Conservation (phyloP, 2,329 filamentous ascomycete species). For the Cordyceps sp. region DNA sequence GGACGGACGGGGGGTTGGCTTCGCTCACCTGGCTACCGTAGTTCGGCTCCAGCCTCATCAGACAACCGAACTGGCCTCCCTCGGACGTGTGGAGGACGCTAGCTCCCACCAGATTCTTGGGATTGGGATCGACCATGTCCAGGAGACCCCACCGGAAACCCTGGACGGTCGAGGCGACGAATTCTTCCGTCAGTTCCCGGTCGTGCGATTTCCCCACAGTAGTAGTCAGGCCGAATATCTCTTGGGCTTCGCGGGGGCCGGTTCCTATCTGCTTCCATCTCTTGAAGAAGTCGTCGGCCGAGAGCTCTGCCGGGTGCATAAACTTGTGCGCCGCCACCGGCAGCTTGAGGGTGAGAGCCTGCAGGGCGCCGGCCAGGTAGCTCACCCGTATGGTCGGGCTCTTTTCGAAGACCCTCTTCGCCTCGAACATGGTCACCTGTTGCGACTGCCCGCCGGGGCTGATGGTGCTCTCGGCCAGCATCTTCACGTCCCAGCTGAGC, state of each 20-base stretch:
- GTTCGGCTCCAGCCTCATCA: constrained; percentile 89
- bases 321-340: constrained; percentile 87
- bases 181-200: constrained; percentile 50
- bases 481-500: constrained; percentile 75
- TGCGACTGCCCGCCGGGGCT: constrained; percentile 62
- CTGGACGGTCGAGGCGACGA: constrained; percentile 56
- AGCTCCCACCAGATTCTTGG: constrained; percentile 84
- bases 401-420: constrained; percentile 63
- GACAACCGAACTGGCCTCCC: constrained; percentile 82
- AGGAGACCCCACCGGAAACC: constrained; percentile 85
- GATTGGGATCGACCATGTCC: constrained; percentile 75
- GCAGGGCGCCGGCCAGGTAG: constrained; percentile 83
- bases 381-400: constrained; percentile 85
- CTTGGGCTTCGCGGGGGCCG: constrained; percentile 70
- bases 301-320: constrained; percentile 81
- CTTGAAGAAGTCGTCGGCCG: constrained; percentile 93
- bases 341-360: constrained; percentile 80
- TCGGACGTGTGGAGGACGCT: constrained; percentile 71
- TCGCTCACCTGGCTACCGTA: constrained; percentile 66
- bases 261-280: constrained; percentile 97
- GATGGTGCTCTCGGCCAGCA: constrained; percentile 70
- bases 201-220: constrained; percentile 27
- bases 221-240: constrained; percentile 56
- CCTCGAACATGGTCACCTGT: constrained; percentile 90
- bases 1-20: constrained; percentile 3